These are phyloP conservation scores for Hypericum perforatum DNA, from an alignment of 345 rosid genomes.

Conservation along the genomic window DNA sequence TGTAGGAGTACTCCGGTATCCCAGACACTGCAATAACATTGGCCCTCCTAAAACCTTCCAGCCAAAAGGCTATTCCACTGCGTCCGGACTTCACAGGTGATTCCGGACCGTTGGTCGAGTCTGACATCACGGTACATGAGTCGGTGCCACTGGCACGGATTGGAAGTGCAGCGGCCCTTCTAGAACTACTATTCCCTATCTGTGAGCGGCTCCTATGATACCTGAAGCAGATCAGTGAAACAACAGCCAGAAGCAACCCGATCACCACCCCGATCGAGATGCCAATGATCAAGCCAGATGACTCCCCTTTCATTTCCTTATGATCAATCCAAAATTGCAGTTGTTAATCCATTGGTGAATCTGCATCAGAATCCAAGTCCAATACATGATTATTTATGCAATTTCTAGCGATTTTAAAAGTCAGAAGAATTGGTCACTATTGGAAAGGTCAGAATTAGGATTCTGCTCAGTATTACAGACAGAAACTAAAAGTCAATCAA, in stretches of 20 bases:
- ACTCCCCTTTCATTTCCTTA: conserved; percentile 63
- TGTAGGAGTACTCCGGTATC: conserved; percentile 85
- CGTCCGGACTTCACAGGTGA: conserved; percentile 70
- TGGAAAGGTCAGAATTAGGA: conserved; percentile 10
- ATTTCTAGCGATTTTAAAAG: conserved; percentile 4
- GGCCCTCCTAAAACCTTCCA: conserved; percentile 63
- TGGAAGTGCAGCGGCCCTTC: conserved; percentile 64
- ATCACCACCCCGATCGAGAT: conserved; percentile 87
- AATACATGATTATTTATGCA: conserved; percentile 11
- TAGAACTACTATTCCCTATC: conserved; percentile 82
- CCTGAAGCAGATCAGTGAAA: conserved; percentile 44
- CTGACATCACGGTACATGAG: conserved; percentile 62
- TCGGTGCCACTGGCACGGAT: conserved; percentile 74
- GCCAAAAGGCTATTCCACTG: conserved; percentile 61
- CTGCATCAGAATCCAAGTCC: conserved; percentile 22
- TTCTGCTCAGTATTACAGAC: neutral
- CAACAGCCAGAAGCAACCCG: conserved; percentile 69
- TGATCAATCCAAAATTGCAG: conserved; percentile 21
- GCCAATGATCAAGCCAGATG: conserved; percentile 80
- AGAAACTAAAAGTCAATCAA: neutral
- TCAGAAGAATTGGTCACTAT: neutral
- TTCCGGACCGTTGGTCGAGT: conserved; percentile 73
- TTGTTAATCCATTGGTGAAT: conserved; percentile 34
- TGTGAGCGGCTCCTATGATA: conserved; percentile 74
- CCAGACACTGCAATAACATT: conserved; percentile 65